Base-by-base conservation (phyloP, 768 basidiomycete genomes). In the Suillus alpinus region DNA sequence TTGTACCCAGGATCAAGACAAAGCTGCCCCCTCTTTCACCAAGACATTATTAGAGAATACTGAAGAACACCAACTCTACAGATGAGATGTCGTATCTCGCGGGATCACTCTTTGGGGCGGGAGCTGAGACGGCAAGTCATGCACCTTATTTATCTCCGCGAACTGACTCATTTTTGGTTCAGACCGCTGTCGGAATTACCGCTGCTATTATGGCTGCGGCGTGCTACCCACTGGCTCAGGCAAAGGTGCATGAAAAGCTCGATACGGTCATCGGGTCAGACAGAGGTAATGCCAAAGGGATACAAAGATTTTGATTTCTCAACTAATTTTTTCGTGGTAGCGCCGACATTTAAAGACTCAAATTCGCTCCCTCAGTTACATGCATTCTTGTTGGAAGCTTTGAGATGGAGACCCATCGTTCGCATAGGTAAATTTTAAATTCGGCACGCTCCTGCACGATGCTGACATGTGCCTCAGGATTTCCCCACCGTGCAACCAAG, bases 31-130 rank as follows among this genome's bases (percentile, higher is more conserved):
- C 10, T 71, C 80, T 12, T 86, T 86, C 60, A 82, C 76, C 0
- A 80, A 78, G 67, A 81, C 80, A 59, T 77, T 86, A 29, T 66
- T 86, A 1, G 83, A 85, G 61, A 76, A 78, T 6, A 78, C 81
- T 61, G 62, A 68, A 1, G 79, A 81, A 51, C 78, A 83, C 26
- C 78, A 76, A 8, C 76, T 86, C 81, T 4, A 74, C 80, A 51
- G 73, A 81, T 56, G 84, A 87, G 62, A 78, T 79, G 6, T 79
- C 84, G 0, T 86, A 86, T 69, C 77, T 86, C n/a, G 83, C 81
- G 1, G 86, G 85, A 1, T 75, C 76, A 41, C 78, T 87, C 72
- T 86, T 86, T 62, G 84, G 83, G 18, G 85, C 85, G 6, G 85
- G 85, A 2, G 78, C 80, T 1, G 84, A 85, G 62, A 86, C 85